Conservation (phyloP, 2,329 filamentous ascomycete species). For the Teratosphaeria viscida region DNA sequence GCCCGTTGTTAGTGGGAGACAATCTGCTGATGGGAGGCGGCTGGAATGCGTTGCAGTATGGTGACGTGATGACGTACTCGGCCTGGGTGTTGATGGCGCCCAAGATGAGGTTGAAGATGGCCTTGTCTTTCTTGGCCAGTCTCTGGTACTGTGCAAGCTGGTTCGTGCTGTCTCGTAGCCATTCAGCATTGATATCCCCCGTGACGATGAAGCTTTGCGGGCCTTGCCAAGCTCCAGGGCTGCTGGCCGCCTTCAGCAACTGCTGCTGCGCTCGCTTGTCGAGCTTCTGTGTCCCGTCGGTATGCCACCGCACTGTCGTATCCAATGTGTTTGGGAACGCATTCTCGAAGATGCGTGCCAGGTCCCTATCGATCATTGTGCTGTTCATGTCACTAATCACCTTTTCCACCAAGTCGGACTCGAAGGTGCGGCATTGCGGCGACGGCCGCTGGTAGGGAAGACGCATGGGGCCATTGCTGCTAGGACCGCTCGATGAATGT, state of each 20-base stretch:
- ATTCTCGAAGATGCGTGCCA: slow-evolving; percentile 90
- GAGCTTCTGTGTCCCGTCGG: slow-evolving; percentile 46
- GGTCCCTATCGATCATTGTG: slow-evolving; percentile 71
- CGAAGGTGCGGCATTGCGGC: slow-evolving; percentile 75
- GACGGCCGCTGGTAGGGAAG: slow-evolving; percentile 82
- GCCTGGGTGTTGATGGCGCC: slow-evolving; percentile 94
- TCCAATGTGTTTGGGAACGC: slow-evolving; percentile 87
- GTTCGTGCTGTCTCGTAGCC: slow-evolving; percentile 87
- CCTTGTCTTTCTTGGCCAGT: slow-evolving; percentile 69
- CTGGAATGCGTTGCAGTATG: slow-evolving; percentile 98
- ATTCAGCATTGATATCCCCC: slow-evolving; percentile 85
- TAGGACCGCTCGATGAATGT: slow-evolving; percentile 50
- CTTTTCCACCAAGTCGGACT: slow-evolving; percentile 73
- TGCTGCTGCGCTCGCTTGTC: slow-evolving; percentile 29
- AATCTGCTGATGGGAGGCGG: slow-evolving; percentile 77
- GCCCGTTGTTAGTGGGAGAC: slow-evolving; percentile 61
- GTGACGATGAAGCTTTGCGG: slow-evolving; percentile 89
- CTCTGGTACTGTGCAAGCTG: slow-evolving; percentile 84
- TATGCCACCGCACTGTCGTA: slow-evolving; percentile 82
- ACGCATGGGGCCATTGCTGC: slow-evolving; percentile 65
- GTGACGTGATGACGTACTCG: slow-evolving; percentile 86
- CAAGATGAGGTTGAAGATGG: slow-evolving; percentile 68
- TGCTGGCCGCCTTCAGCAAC: slow-evolving; percentile 4
- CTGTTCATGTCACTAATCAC: slow-evolving; percentile 75
- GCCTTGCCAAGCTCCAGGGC: slow-evolving; percentile 61